Conservation (phyloP, 73 alveolate genomes). For the Paramecium biaurelia region DNA sequence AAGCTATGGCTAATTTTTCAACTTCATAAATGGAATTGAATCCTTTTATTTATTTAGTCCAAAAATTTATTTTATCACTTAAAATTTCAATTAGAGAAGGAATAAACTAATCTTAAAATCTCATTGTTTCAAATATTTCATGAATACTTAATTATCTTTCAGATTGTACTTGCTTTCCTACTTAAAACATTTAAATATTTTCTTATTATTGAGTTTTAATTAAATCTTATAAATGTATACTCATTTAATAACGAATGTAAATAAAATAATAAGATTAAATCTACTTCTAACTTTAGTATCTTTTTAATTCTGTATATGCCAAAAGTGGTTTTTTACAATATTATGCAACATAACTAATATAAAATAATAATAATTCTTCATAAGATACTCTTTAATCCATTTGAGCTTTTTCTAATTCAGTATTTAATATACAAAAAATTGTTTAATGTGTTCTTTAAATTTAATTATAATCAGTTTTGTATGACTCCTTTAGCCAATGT, state of each 20-base stretch:
- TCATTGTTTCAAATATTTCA: not conserved
- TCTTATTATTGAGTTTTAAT: not conserved
- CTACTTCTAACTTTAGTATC: not conserved
- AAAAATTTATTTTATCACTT: not conserved
- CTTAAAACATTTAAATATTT: not conserved
- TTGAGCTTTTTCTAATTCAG: not conserved
- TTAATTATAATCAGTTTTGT: not conserved
- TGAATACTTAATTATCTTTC: not conserved
- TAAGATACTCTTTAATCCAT: not conserved
- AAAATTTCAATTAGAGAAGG: not conserved
- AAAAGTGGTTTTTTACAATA: not conserved
- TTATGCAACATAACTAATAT: not conserved
- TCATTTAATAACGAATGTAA: not conserved
- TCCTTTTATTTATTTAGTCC: slow-evolving; percentile 22
- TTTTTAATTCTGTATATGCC: slow-evolving; percentile 5
- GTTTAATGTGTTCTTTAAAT: not conserved
- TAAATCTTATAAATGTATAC: not conserved
- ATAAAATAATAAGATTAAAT: not conserved
- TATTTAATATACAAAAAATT: not conserved
- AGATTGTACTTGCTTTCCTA: not conserved
- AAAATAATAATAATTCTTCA: not conserved
- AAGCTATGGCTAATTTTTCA: not conserved
- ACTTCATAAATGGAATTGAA: slow-evolving; percentile 1
- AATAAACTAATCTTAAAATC: not conserved
- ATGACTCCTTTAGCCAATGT: not conserved